These are phyloP conservation scores for Rhizoclosmatium sp. DNA, from an alignment of 192 early-diverging fungal species.

Conservation along the genomic window DNA sequence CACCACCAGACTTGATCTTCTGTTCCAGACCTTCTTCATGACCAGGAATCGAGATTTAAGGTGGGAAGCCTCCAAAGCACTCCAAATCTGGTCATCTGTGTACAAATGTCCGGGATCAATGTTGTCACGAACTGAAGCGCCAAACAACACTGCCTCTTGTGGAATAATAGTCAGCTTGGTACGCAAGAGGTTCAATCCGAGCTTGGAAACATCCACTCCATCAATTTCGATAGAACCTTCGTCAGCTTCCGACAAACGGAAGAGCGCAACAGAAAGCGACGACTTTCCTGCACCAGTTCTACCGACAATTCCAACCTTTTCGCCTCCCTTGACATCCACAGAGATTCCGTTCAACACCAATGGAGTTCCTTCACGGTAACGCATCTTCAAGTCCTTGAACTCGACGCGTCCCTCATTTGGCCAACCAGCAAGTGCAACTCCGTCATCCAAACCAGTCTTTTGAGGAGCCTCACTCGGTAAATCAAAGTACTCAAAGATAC, in stretches of 20 bases:
- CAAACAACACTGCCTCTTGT: slow-evolving; percentile 80
- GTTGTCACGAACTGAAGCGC: slow-evolving; percentile 60
- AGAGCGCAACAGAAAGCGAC: slow-evolving; percentile 74
- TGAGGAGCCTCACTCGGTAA: slow-evolving; percentile 42
- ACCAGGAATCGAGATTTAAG: slow-evolving; percentile 62
- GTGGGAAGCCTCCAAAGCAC: slow-evolving; percentile 66
- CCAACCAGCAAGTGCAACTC: slow-evolving; percentile 39
- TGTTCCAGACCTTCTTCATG: slow-evolving; percentile 71
- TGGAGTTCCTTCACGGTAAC: slow-evolving; percentile 79
- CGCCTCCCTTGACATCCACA: slow-evolving; percentile 48
- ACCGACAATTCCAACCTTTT: slow-evolving; percentile 68
- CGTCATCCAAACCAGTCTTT: not conserved
- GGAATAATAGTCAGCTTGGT: slow-evolving; percentile 86
- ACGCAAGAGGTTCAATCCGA: slow-evolving; percentile 83
- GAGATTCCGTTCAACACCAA: slow-evolving; percentile 58
- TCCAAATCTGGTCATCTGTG: slow-evolving; percentile 69
- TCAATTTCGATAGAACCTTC: slow-evolving; percentile 76
- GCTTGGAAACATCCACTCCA: slow-evolving; percentile 73
- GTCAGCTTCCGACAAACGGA: slow-evolving; percentile 78
- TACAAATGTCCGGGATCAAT: slow-evolving; percentile 70
- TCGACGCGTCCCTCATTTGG: slow-evolving; percentile 75
- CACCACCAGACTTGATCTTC: slow-evolving; percentile 71
- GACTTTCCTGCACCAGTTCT: slow-evolving; percentile 83
- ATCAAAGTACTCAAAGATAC: slow-evolving; percentile 48
- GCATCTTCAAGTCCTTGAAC: slow-evolving; percentile 71